Percentiles rank a stretch among this genome's conserved stretches.
Evolutionary conservation across 805 yeast genomes (phyloP).

Genomic region (Candida sphagnicola): DNA sequence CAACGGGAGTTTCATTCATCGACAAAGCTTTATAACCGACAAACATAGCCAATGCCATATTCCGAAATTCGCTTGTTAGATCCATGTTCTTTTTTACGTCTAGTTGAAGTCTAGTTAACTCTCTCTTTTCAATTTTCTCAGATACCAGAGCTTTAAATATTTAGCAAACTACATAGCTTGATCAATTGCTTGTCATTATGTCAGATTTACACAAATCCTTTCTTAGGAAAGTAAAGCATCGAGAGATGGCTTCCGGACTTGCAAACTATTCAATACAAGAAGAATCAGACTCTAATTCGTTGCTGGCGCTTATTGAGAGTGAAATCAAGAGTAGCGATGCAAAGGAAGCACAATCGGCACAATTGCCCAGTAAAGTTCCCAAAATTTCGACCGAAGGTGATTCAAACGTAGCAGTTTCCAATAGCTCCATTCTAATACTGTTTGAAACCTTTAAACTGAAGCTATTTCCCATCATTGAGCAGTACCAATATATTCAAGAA

Average conservation of each 20-base stretch:
- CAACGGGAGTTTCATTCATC: slow-evolving; percentile 39
- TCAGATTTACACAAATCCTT: slow-evolving; percentile 27
- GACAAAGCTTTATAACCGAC: slow-evolving; percentile 36
- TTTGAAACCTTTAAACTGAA: slow-evolving; percentile 10
- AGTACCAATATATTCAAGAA: slow-evolving; percentile 10
- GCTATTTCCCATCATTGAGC: slow-evolving; percentile 16
- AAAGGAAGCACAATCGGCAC: too few relatives aligned
- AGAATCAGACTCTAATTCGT: not conserved
- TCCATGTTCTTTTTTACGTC: too few relatives aligned
- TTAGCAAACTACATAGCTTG: too few relatives aligned
- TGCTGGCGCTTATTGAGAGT: not conserved
- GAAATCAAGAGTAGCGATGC: not conserved
- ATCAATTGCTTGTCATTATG: slow-evolving; percentile 10
- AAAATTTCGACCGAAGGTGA: too few relatives aligned
- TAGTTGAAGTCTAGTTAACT: too few relatives aligned
- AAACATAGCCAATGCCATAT: slow-evolving; percentile 34
- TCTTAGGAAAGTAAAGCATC: slow-evolving; percentile 19
- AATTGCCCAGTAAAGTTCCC: too few relatives aligned
- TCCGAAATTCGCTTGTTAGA: slow-evolving; percentile 17
- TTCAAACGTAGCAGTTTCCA: too few relatives aligned
- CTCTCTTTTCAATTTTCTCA: too few relatives aligned
- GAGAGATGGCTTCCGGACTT: slow-evolving; percentile 20
- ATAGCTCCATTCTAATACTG: too few relatives aligned
- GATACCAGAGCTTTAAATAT: too few relatives aligned
- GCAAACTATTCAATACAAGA: slow-evolving; percentile 15